A percentile compares a stretch with the other conserved stretches of the same genome.
Evolutionary conservation across 768 basidiomycete genomes (phyloP).

Genomic region (Pseudohyphozyma bogoriensis): DNA sequence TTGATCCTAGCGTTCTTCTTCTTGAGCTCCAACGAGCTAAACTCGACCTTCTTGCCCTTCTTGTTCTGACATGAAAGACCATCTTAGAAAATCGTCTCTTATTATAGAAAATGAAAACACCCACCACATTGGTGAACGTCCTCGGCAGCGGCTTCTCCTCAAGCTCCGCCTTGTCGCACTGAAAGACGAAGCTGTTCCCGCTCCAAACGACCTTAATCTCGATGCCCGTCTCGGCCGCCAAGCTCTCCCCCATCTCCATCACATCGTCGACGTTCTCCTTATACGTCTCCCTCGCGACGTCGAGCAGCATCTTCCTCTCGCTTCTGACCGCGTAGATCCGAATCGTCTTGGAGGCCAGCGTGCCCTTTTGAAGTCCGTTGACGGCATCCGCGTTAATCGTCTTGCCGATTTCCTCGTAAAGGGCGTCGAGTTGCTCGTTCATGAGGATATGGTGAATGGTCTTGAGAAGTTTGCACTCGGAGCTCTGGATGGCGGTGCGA

Average conservation of each 20-base stretch:
- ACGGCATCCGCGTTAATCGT: conserved; percentile 60
- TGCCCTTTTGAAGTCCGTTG: conserved; percentile 42
- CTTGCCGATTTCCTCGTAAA: conserved; percentile 51
- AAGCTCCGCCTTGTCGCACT: conserved; percentile 14
- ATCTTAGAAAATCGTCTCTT: background rate
- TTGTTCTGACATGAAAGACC: background rate
- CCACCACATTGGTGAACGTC: conserved; percentile 29
- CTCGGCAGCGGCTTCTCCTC: conserved; percentile 19
- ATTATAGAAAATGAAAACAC: background rate
- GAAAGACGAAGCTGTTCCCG: conserved; percentile 28
- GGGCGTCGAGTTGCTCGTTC: conserved; percentile 58
- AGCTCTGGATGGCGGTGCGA: conserved; percentile 52
- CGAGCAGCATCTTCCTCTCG: conserved; percentile 43
- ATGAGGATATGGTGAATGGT: conserved; percentile 62
- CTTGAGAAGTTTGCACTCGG: conserved; percentile 51
- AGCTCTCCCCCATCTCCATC: conserved; percentile 6
- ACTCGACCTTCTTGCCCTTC: conserved; percentile 31
- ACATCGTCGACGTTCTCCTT: conserved; percentile 57
- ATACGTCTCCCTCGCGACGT: conserved; percentile 89
- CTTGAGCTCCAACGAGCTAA: conserved; percentile 29
- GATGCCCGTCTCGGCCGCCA: background rate
- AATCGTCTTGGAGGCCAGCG: background rate
- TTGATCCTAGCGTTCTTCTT: conserved; percentile 58
- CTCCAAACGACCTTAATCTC: conserved; percentile 6
- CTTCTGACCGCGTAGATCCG: background rate